phyloP scores from a whole-genome alignment of 768 basidiomycete species.

The Mycena vitilis region DNA sequence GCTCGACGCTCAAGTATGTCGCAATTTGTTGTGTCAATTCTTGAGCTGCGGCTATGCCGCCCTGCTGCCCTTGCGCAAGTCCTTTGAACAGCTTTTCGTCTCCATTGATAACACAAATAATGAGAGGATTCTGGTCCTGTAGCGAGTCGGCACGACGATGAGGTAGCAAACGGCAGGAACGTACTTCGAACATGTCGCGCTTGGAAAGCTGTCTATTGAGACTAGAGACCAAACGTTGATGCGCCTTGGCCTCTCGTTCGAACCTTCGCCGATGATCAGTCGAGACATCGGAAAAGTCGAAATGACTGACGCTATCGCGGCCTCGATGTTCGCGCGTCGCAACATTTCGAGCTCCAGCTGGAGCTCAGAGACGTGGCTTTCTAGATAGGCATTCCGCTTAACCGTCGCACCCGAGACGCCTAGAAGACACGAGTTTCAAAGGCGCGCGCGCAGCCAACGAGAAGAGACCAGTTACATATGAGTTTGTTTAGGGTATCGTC shows the following conservation, averaged over 20 bases:
- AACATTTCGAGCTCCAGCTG: conserved; percentile 77
- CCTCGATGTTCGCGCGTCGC: conserved; percentile 76
- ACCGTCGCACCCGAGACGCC: conserved; percentile 74
- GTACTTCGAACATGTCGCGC: conserved; percentile 63
- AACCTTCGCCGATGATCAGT: conserved; percentile 40
- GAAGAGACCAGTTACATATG: conserved; percentile 56
- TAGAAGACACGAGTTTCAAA: conserved; percentile 41
- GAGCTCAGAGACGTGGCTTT: conserved; percentile 72
- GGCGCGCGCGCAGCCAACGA: neutral
- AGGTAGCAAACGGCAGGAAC: conserved; percentile 33
- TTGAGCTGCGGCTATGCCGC: conserved; percentile 73
- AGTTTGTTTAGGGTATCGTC: conserved; percentile 74
- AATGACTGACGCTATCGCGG: conserved; percentile 57
- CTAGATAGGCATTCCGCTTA: conserved; percentile 72
- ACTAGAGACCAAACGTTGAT: conserved; percentile 74
- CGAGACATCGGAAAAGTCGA: neutral
- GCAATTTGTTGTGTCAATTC: conserved; percentile 76
- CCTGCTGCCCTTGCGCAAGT: conserved; percentile 71
- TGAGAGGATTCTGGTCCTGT: conserved; percentile 71
- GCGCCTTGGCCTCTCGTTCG: conserved; percentile 72
- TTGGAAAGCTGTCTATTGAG: conserved; percentile 74
- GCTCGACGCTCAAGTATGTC: conserved; percentile 72
- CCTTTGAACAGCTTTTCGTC: conserved; percentile 75
- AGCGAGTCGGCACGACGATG: conserved; percentile 4
- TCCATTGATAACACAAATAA: conserved; percentile 81